These are phyloP conservation scores for Seiridium unicorne DNA, from an alignment of 2,329 filamentous ascomycete genomes.

Conservation along the genomic window DNA sequence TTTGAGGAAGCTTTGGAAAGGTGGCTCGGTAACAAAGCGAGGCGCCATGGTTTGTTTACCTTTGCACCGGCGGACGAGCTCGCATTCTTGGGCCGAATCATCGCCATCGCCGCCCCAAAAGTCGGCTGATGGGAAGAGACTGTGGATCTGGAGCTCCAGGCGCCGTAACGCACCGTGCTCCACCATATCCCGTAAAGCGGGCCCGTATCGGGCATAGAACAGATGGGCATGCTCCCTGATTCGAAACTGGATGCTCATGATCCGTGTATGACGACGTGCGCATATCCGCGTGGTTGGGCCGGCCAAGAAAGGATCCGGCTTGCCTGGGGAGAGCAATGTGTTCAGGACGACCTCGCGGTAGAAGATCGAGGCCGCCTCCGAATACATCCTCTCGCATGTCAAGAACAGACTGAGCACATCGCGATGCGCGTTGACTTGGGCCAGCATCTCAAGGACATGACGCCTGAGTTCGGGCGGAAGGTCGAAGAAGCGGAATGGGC, in stretches of 20 bases:
- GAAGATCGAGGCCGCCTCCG: constrained; percentile 24
- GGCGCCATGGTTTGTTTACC: constrained; percentile 14
- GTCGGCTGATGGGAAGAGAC: constrained; percentile 18
- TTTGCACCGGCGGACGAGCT: constrained; percentile 9
- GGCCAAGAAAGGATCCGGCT: constrained; percentile 16
- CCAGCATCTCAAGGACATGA: constrained; percentile 18
- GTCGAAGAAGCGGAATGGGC: constrained; percentile 24
- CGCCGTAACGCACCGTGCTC: constrained; percentile 17
- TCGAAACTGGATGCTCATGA: constrained; percentile 20
- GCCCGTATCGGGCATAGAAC: constrained; percentile 17
- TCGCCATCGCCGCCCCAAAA: constrained; percentile 20
- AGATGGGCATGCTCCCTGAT: constrained; percentile 17
- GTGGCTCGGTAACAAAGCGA: constrained; percentile 17
- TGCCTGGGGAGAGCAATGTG: constrained; percentile 13
- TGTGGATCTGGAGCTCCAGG: constrained; percentile 20
- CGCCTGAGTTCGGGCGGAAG: constrained; percentile 24
- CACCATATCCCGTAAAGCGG: constrained; percentile 21
- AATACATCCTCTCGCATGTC: constrained; percentile 18
- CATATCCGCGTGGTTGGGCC: constrained; percentile 15
- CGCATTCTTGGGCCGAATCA: constrained; percentile 13
- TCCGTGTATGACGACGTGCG: constrained; percentile 22
- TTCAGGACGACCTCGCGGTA: constrained; percentile 23
- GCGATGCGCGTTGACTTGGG: constrained; percentile 10
- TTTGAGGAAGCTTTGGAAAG: constrained; percentile 26
- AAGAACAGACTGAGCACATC: constrained; percentile 21